phyloP scores from a whole-genome alignment of 768 basidiomycete species.

The Calocybe indica region DNA sequence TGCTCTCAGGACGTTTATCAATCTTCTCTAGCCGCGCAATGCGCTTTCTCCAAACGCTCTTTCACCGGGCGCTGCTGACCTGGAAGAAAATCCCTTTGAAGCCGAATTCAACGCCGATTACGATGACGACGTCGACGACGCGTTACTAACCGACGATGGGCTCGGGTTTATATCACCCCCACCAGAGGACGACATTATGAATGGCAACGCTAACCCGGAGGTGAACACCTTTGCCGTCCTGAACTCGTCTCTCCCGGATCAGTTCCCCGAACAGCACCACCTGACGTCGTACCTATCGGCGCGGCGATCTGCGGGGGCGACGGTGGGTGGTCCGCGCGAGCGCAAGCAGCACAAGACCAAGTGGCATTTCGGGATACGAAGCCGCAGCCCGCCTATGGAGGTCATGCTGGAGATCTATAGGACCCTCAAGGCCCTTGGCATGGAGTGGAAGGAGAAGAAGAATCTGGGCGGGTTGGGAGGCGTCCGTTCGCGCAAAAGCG shows the following conservation, averaged over 20 bases:
- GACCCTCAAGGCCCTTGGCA: constrained; percentile 81
- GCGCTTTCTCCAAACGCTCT: constrained; percentile 60
- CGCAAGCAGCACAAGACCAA: constrained; percentile 77
- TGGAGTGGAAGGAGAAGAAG: constrained; percentile 97
- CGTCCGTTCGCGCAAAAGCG: constrained; percentile 26
- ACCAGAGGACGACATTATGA: constrained; percentile 8
- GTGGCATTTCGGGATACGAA: constrained; percentile 98
- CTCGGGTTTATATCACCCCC: constrained; percentile 23
- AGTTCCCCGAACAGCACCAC: constrained; percentile 56
- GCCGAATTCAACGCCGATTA: constrained; percentile 64
- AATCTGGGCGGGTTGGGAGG: constrained; percentile 70
- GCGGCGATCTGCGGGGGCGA: constrained; percentile 32
- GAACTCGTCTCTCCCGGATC: constrained; percentile 76
- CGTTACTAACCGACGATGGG: constrained; percentile 27
- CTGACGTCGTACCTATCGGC: constrained; percentile 63
- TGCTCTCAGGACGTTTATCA: constrained; percentile 6
- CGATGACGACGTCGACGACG: constrained; percentile 46
- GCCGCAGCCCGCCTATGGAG: constrained; percentile 94
- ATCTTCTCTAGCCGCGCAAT: constrained; percentile 53
- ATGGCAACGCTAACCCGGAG: constrained; percentile 25
- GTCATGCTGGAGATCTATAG: constrained; percentile 99
- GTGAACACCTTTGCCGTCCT: constrained; percentile 79
- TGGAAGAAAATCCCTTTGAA: constrained; percentile 79
- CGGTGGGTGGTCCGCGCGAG: constrained; percentile 24
- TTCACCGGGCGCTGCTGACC: constrained; percentile 53